Base-by-base conservation (phyloP, 805 yeast genomes). In the Kodamaea nitidulidarum region DNA sequence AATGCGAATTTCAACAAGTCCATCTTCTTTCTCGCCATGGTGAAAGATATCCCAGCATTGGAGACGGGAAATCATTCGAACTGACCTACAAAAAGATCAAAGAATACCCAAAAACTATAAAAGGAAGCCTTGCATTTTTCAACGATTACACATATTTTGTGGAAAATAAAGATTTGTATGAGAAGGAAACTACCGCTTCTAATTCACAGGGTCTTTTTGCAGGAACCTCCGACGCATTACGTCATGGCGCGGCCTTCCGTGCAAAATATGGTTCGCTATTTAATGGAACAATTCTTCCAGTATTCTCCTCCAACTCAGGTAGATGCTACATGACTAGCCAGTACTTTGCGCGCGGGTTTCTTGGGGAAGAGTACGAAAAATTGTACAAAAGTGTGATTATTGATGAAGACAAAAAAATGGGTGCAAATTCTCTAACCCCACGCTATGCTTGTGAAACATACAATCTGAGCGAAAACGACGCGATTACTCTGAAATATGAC, bases 21-120 rank as follows among this genome's bases (percentile, higher is more conserved):
- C 88, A 82, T 48, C 60, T 84, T 15, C 61, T 83, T 37, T 78
- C 80, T 48, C 73, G 95, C 52, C 95, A 87, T 53, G 95, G 91
- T 15, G 93, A 85, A 57, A 67, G 95, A 47, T 84, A 69, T 52
- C 68, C 72, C 6, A 55, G 67, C n/a, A 50, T 47, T 22, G 43
- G 55, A 18, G 49, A 43, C 20, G 71, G 71, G 7, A 50, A 47
- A 30, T 16, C 31, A 7, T 54, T 55, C 28, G 63, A 65, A 43
- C 51, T 51, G 7, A 43, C 64, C 18, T 44, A 49, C 46, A 29
- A 44, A 9, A 59, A 60, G 41, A 50, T 67, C 36, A 47, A 54
- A 33, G 27, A 37, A 21, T 56, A 60, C 50, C 51, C 50, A 24
- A 47, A 52, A 4, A 48, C 62, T 0, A 63, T 65, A 47, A 58